Percentiles rank a stretch among this genome's conserved stretches.
Evolutionary conservation across 805 yeast species (phyloP).

Genomic region (Starmerella stigmatis): DNA sequence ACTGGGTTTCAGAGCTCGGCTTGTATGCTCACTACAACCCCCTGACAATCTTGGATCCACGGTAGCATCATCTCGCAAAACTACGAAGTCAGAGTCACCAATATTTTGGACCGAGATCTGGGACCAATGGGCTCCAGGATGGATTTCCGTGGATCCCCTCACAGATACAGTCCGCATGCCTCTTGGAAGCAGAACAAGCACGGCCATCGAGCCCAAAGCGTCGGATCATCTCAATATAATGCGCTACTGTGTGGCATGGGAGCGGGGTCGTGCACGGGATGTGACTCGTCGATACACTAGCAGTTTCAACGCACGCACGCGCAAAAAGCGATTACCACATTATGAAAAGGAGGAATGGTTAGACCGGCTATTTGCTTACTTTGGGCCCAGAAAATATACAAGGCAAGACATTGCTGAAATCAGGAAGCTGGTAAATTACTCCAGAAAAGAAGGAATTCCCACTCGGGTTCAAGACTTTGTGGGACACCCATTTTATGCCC

Average conservation of each 20-base stretch:
- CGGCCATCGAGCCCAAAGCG: slow-evolving; percentile 65
- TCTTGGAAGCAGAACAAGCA: slow-evolving; percentile 35
- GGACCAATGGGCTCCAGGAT: slow-evolving; percentile 58
- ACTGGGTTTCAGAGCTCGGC: slow-evolving; percentile 57
- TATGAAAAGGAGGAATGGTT: slow-evolving; percentile 41
- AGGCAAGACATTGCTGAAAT: slow-evolving; percentile 40
- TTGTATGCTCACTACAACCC: slow-evolving; percentile 79
- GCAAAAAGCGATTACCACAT: slow-evolving; percentile 60
- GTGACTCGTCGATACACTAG: slow-evolving; percentile 75
- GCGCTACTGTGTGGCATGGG: slow-evolving; percentile 73
- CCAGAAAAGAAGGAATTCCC: slow-evolving; percentile 77
- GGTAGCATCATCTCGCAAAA: slow-evolving; percentile 3
- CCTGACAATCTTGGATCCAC: slow-evolving; percentile 47
- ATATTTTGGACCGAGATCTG: slow-evolving; percentile 92
- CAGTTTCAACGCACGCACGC: slow-evolving; percentile 58
- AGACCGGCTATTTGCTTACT: slow-evolving; percentile 34
- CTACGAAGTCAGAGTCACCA: slow-evolving; percentile 35
- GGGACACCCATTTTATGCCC: slow-evolving; percentile 74
- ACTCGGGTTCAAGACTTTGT: slow-evolving; percentile 69
- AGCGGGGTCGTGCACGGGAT: slow-evolving; percentile 57
- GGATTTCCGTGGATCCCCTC: slow-evolving; percentile 83
- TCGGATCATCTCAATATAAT: slow-evolving; percentile 48
- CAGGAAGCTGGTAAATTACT: slow-evolving; percentile 50
- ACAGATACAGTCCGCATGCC: slow-evolving; percentile 49
- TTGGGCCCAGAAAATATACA: slow-evolving; percentile 24